Percentiles rank a stretch among this genome's conserved stretches.
Evolutionary conservation across 345 rosid species (phyloP).

Genomic region (Lenwebbia sp.): DNA sequence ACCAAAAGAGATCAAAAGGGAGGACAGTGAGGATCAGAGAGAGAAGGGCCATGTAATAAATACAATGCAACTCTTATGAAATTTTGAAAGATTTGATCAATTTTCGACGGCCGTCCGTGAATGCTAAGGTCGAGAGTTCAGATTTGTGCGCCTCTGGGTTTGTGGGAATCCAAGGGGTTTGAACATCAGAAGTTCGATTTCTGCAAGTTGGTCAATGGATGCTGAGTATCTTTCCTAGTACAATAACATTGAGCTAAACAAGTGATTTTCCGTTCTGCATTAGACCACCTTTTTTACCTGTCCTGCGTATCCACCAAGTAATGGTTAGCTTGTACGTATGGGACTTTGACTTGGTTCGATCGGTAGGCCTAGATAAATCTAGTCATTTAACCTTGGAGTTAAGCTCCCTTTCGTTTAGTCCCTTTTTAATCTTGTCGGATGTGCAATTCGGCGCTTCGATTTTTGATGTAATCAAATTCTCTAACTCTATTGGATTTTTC

Average conservation of each 20-base stretch:
- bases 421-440: background rate
- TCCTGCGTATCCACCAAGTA: background rate
- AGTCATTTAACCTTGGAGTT: background rate
- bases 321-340: background rate
- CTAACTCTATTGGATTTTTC: background rate
- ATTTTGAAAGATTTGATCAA: background rate
- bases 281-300: background rate
- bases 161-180: background rate
- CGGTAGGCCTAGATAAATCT: background rate
- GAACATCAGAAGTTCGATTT: background rate
- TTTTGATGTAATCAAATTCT: background rate
- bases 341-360: background rate
- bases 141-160: background rate
- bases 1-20: background rate
- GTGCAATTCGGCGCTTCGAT: background rate
- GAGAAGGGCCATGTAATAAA: background rate
- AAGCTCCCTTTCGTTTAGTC: background rate
- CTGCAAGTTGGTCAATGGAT: background rate
- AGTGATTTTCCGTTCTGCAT: background rate
- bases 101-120: background rate
- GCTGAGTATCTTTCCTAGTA: background rate
- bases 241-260: background rate
- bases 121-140: background rate
- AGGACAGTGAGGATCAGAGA: background rate
- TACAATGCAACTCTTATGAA: background rate